Conservation (phyloP, 73 alveolate genomes). For the Paramecium biaurelia region DNA sequence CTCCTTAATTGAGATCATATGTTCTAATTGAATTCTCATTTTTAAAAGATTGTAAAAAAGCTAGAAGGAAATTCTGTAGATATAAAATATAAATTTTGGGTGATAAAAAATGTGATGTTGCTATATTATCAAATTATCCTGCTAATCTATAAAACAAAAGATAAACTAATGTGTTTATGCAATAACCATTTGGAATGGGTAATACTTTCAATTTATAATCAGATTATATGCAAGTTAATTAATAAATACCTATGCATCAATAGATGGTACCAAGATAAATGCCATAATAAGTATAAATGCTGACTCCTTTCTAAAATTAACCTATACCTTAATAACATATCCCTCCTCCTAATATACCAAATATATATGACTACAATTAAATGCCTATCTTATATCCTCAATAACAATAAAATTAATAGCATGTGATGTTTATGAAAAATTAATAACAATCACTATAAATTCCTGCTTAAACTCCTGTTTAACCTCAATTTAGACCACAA, state of each 20-base stretch:
- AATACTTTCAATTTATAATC: neutral
- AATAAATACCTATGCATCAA: neutral
- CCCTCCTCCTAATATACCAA: neutral
- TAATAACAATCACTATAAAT: neutral
- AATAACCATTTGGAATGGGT: conserved; percentile 15
- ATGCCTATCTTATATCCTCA: neutral
- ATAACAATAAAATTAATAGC: neutral
- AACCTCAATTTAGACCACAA: neutral
- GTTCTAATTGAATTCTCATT: neutral
- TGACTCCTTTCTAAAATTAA: neutral
- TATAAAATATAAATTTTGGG: conserved; percentile 28
- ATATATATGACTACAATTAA: neutral
- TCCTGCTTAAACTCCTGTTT: neutral
- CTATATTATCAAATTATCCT: conserved; percentile 15
- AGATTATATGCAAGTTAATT: conserved; percentile 2
- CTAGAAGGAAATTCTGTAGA: conserved; percentile 50
- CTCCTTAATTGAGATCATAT: neutral
- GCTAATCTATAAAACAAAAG: neutral
- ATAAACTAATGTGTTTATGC: neutral
- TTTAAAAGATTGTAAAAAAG: conserved; percentile 36
- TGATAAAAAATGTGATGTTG: conserved; percentile 50
- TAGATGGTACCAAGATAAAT: neutral
- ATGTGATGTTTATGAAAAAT: neutral
- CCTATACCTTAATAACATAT: neutral
- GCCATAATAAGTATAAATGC: neutral